Percentiles rank a stretch among this genome's conserved stretches.
Evolutionary conservation across 352 stramenopile species (phyloP).

Genomic region (Pilasporangium apinafurcum): DNA sequence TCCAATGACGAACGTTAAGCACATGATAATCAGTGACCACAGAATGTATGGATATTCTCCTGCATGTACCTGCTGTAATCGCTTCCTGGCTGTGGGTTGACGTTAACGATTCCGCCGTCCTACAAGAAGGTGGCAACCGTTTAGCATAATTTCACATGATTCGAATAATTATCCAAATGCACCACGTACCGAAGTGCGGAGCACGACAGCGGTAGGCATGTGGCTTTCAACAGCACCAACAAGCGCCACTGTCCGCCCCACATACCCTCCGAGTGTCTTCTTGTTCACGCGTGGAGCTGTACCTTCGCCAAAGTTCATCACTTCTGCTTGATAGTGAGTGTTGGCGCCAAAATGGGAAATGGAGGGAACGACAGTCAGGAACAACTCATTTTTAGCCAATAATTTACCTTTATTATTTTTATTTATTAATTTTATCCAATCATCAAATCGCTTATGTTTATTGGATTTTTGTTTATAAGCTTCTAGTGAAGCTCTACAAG

Average conservation of each 20-base stretch:
- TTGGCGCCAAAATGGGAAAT: not conserved
- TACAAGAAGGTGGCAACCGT: too few species aligned
- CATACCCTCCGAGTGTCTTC: constrained; percentile 50
- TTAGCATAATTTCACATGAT: too few species aligned
- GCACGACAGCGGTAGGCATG: constrained; percentile 55
- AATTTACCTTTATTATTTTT: too few species aligned
- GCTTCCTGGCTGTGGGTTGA: constrained; percentile 59
- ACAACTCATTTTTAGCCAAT: too few species aligned
- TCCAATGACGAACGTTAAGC: not conserved
- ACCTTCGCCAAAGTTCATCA: constrained; percentile 55
- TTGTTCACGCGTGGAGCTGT: constrained; percentile 84
- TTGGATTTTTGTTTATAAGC: not conserved
- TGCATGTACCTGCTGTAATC: constrained; percentile 70
- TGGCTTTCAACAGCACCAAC: constrained; percentile 73
- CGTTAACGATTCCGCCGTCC: constrained; percentile 76
- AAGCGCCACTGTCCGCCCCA: constrained; percentile 66
- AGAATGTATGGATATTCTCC: not conserved
- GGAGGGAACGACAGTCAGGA: too few species aligned
- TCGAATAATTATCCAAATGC: too few species aligned
- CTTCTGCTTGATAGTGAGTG: not conserved
- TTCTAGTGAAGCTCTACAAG: not conserved
- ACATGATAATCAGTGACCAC: not conserved
- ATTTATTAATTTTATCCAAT: too few species aligned
- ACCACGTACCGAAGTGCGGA: constrained; percentile 61
- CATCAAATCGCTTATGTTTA: too few species aligned